phyloP scores from a whole-genome alignment of 257 asterid species.

The Misopates orontium region DNA sequence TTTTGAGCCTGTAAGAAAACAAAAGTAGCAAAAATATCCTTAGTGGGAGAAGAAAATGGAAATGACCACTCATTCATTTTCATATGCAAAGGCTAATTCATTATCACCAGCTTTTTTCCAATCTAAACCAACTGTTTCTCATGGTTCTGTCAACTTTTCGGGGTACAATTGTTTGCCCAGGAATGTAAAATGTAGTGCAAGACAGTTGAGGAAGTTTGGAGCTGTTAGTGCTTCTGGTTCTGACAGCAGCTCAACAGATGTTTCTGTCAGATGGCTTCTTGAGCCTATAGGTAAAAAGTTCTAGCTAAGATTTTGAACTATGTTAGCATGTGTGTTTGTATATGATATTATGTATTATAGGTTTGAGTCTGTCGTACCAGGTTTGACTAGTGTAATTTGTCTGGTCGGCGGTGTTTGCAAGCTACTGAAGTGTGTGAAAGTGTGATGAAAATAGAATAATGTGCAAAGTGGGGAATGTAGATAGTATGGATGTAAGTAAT shows the following conservation, averaged over 20 bases:
- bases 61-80: constrained; percentile 34
- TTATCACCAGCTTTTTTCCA: constrained; percentile 33
- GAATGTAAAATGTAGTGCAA: constrained; percentile 41
- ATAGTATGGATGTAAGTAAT: not conserved
- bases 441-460: constrained; percentile 15
- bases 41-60: constrained; percentile 24
- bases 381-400: too few species aligned
- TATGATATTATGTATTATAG: too few species aligned
- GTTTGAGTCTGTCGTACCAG: too few species aligned
- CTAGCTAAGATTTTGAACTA: not conserved
- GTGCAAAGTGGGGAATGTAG: constrained; percentile 4
- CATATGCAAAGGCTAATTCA: constrained; percentile 34
- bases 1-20: too few species aligned
- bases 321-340: not conserved
- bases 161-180: constrained; percentile 51
- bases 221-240: constrained; percentile 51
- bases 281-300: constrained; percentile 62
- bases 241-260: constrained; percentile 33
- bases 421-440: not conserved
- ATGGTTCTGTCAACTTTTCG: constrained; percentile 36
- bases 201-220: constrained; percentile 48
- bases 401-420: too few species aligned
- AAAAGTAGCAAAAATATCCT: too few species aligned
- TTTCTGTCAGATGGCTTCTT: constrained; percentile 72
- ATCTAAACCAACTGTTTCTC: constrained; percentile 31